These are phyloP conservation scores for Rosa hybrid DNA, from an alignment of 331 rosid species.

Conservation along the genomic window DNA sequence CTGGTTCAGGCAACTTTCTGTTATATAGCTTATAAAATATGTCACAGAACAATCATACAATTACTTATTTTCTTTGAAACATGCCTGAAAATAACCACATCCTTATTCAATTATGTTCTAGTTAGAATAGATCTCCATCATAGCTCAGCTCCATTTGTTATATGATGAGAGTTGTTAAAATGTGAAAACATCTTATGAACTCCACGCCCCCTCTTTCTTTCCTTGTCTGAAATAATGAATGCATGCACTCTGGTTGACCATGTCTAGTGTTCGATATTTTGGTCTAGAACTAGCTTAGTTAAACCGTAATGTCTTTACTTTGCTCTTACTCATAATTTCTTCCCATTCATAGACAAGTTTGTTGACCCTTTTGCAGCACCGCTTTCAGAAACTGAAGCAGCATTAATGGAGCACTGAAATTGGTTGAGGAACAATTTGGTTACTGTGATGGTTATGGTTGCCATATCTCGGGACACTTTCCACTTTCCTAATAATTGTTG, in stretches of 20 bases:
- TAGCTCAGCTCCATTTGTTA: background rate
- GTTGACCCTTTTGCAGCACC: constrained; percentile 73
- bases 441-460: constrained; percentile 4
- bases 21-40: background rate
- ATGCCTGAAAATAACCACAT: background rate
- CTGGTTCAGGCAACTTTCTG: constrained; percentile 5
- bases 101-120: background rate
- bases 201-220: background rate
- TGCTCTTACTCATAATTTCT: background rate
- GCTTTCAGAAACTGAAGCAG: constrained; percentile 87
- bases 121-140: background rate
- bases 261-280: background rate
- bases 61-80: background rate
- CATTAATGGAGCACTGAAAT: constrained; percentile 87
- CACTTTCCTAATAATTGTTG: constrained; percentile 32
- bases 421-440: constrained; percentile 20
- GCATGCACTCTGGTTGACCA: background rate
- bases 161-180: background rate
- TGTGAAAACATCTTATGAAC: background rate
- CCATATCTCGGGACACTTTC: constrained; percentile 37
- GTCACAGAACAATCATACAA: background rate
- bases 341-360: constrained; percentile 19
- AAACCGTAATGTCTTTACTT: background rate
- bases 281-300: background rate
- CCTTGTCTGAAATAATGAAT: background rate